Evolutionary conservation across 768 basidiomycete genomes (phyloP).

Genomic region (Hysterangium stoloniferum): DNA sequence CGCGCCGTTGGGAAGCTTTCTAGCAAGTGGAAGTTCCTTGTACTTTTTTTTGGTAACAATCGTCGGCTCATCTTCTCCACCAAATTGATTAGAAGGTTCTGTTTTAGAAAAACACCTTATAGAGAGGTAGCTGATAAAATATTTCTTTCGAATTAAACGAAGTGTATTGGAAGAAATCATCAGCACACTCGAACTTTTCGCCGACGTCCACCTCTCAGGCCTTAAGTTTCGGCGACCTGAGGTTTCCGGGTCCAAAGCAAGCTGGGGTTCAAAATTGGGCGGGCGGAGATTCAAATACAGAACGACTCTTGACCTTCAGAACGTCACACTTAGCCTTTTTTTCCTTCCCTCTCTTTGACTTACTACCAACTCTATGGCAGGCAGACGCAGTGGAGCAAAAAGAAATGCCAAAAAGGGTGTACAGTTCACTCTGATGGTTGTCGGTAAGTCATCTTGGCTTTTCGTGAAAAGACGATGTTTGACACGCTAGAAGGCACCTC

Average conservation of each 20-base stretch:
- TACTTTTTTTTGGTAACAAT: conserved; percentile 42
- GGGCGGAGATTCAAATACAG: conserved; percentile 6
- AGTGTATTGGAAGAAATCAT: not conserved
- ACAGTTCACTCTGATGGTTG: conserved; percentile 96
- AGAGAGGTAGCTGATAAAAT: not conserved
- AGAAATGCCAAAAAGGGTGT: conserved; percentile 99
- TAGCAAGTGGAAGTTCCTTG: conserved; percentile 48
- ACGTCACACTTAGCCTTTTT: conserved; percentile 7
- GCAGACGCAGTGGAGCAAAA: conserved; percentile 59
- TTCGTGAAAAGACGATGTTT: conserved; percentile 11
- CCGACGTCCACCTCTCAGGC: no score
- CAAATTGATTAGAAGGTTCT: not conserved
- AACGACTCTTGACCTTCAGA: not conserved
- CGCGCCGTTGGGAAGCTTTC: conserved; percentile 36
- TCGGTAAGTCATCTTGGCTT: conserved; percentile 54
- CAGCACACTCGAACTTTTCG: not conserved
- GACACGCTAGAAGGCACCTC: conserved; percentile 64
- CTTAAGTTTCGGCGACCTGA: not conserved
- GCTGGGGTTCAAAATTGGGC: conserved; percentile 23
- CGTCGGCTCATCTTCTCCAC: conserved; percentile 22
- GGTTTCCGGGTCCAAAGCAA: not conserved
- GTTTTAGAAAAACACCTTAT: not conserved
- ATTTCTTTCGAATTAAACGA: not conserved
- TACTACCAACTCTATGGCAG: conserved; percentile 67
- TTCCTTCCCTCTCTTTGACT: conserved; percentile 7